Percentiles rank a stretch among this genome's conserved stretches.
phyloP scores from a whole-genome alignment of 139 green algal genomes.

The Bryopsis sp. region DNA sequence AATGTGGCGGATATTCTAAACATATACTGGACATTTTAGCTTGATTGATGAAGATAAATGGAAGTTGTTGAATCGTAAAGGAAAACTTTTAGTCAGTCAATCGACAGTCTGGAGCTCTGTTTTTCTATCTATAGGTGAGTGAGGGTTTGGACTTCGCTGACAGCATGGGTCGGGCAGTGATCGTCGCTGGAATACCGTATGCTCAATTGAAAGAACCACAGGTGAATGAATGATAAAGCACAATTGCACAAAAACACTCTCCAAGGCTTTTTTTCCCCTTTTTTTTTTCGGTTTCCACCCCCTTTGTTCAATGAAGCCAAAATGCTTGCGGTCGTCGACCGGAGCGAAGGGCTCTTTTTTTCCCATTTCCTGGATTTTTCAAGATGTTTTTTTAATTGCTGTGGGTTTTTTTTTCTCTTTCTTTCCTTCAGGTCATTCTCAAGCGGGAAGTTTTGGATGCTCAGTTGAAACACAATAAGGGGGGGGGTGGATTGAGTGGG shows the following conservation, averaged over 20 bases:
- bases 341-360: background rate
- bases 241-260: background rate
- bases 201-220: conserved; percentile 52
- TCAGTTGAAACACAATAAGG: conserved; percentile 21
- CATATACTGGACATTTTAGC: too few species aligned
- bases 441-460: conserved; percentile 80
- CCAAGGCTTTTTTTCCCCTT: too few species aligned
- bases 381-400: background rate
- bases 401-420: background rate
- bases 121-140: conserved; percentile 66
- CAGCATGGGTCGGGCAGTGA: conserved; percentile 69
- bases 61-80: too few species aligned
- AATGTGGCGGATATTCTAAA: too few species aligned
- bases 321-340: background rate
- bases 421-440: conserved; percentile 42
- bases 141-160: conserved; percentile 97
- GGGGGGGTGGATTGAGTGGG: conserved; percentile 17
- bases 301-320: too few species aligned
- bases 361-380: background rate
- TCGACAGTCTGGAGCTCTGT: too few species aligned
- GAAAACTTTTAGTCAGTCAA: too few species aligned
- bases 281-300: too few species aligned
- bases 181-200: conserved; percentile 94
- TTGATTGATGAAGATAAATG: too few species aligned
- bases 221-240: conserved; percentile 20